Evolutionary conservation across 768 basidiomycete species (phyloP).

Genomic region (Boletus tomentosulus): DNA sequence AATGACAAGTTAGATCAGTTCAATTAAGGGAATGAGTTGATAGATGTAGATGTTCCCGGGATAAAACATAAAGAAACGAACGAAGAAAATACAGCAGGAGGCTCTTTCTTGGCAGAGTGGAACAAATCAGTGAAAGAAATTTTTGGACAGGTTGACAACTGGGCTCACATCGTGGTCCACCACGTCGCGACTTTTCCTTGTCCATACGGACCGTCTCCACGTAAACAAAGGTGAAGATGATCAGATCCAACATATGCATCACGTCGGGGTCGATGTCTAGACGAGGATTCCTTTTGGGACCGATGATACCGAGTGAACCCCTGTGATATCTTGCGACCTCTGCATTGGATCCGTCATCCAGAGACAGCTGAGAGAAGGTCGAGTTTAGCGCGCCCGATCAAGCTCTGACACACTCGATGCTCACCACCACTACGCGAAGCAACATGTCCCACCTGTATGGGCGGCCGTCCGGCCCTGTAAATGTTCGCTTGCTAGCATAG

Average conservation of each 20-base stretch:
- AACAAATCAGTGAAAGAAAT: neutral
- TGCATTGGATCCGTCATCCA: slow-evolving; percentile 8
- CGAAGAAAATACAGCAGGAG: neutral
- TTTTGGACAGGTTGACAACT: neutral
- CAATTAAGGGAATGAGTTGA: neutral
- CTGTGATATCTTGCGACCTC: slow-evolving; percentile 18
- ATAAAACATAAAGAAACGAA: neutral
- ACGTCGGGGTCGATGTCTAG: slow-evolving; percentile 17
- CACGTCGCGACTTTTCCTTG: neutral
- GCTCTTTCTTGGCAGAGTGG: neutral
- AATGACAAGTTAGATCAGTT: neutral
- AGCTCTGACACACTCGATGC: neutral
- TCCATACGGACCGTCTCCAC: slow-evolving; percentile 21
- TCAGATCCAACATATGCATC: slow-evolving; percentile 21
- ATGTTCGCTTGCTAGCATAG: slow-evolving; percentile 17
- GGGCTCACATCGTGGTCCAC: neutral
- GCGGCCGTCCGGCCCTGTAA: slow-evolving; percentile 29
- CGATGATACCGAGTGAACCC: slow-evolving; percentile 15
- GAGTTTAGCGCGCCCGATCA: neutral
- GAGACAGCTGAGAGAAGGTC: slow-evolving; percentile 8
- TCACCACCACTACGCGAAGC: slow-evolving; percentile 7
- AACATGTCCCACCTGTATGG: slow-evolving; percentile 31
- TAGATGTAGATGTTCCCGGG: neutral
- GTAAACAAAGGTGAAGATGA: slow-evolving; percentile 25
- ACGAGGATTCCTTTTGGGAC: slow-evolving; percentile 5